These are phyloP conservation scores for Tolypocladium paradoxum DNA, from an alignment of 2,329 filamentous ascomycete species.

Conservation along the genomic window DNA sequence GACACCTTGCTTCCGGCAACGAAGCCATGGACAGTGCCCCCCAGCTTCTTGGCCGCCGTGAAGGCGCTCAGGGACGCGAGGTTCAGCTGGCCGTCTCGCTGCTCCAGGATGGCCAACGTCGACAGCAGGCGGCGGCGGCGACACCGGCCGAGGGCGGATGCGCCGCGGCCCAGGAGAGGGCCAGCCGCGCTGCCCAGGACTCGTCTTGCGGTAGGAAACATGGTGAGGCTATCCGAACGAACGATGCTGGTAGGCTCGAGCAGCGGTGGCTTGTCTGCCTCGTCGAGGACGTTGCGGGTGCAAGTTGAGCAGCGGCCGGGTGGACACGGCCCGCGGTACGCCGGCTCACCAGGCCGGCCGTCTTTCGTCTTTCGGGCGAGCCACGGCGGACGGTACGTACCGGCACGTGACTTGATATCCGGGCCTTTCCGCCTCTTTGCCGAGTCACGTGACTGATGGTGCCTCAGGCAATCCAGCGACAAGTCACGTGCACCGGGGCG, in stretches of 20 bases:
- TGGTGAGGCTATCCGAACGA: constrained; percentile 9
- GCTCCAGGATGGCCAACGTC: constrained; percentile 84
- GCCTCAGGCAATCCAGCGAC: not conserved
- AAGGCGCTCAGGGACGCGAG: constrained; percentile 73
- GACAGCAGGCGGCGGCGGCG: constrained; percentile 50
- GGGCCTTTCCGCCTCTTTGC: not conserved
- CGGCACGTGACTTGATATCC: not conserved
- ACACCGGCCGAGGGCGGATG: not conserved
- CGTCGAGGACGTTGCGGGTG: not conserved
- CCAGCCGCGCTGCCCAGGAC: constrained; percentile 11
- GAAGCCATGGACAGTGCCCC: constrained; percentile 77
- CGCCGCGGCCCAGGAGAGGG: not conserved
- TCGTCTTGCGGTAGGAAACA: constrained; percentile 21
- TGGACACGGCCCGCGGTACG: constrained; percentile 19
- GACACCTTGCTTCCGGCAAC: constrained; percentile 74
- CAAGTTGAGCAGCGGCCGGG: not conserved
- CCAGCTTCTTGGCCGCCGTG: constrained; percentile 76
- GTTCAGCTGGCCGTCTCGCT: constrained; percentile 81
- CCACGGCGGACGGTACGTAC: not conserved
- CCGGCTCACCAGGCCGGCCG: not conserved
- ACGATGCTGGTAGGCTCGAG: not conserved
- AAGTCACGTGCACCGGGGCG: not conserved
- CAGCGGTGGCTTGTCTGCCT: not conserved
- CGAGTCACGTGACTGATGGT: not conserved
- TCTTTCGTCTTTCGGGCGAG: not conserved